Evolutionary conservation across 768 basidiomycete species (phyloP).

Genomic region (Lenzites betulinus): DNA sequence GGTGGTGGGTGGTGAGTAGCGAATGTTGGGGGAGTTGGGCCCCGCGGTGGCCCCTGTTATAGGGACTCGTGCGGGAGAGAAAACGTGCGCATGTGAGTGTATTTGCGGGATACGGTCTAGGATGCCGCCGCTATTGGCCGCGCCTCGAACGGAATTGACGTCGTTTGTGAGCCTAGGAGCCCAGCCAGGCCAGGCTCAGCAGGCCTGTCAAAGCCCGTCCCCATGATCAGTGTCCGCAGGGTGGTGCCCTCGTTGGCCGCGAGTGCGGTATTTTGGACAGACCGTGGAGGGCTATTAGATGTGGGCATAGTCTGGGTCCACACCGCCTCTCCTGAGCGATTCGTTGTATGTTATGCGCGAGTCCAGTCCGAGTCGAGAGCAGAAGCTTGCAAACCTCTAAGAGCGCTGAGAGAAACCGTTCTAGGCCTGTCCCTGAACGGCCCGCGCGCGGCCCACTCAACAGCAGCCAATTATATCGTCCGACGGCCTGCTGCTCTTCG

Average conservation of each 20-base stretch:
- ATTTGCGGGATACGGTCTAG: background rate
- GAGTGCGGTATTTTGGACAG: no score
- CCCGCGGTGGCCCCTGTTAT: background rate
- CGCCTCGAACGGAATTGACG: background rate
- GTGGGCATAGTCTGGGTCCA: no score
- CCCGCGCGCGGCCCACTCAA: constrained; percentile 2
- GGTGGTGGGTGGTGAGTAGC: background rate
- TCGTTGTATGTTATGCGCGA: no score
- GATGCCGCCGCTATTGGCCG: background rate
- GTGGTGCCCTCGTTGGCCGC: no score
- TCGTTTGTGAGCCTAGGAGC: background rate
- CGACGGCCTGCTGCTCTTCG: no score
- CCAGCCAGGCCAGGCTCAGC: background rate
- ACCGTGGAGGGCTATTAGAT: no score
- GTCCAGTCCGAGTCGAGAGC: background rate
- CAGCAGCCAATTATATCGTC: no score
- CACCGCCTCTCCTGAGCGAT: no score
- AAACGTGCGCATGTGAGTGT: background rate
- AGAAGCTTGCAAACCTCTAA: background rate
- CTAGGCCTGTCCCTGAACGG: background rate
- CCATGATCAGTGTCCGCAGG: no score
- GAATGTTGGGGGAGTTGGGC: background rate
- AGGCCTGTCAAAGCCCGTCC: background rate
- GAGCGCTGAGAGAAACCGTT: background rate
- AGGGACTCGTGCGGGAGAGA: background rate